Evolutionary conservation across 202 grass and related monocot species (phyloP), one percentile per base, ranked within the genome.

Genomic region (Zoysia matrella): DNA sequence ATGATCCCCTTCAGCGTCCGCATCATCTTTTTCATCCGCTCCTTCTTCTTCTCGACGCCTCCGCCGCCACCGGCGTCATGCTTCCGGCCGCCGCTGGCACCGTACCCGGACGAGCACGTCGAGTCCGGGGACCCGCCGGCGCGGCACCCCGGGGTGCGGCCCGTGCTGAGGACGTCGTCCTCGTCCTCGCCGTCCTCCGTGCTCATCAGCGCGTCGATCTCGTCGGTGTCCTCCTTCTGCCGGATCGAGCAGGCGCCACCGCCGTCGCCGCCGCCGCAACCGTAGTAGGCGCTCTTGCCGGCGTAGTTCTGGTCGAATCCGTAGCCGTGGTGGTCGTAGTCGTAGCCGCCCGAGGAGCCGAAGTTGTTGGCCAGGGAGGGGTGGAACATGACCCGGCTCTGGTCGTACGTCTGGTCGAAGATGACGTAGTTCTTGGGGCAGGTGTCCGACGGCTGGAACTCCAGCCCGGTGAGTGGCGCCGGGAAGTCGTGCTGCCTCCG

Each of bases 401-500:
- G 88, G 81, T 85, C 81, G 72, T 79, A 84, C 4, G 89, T 94
- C 84, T 94, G 92, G 74, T 94, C 92, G 62, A 94, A 94, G 81
- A 94, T 94, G 73, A 94, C 92, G 43, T 89, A 94, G 84, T 94
- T 94, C 84, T 85, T 91, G 8, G 92, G 92, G 78, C 84, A 94
- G 11, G 78, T 87, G 10, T 94, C 92, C 30, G 89, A 85, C 15
- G 92, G 77, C 77, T 94, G 86, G 89, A 94, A 94, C 81, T 94
- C 92, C 2, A 94, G 78, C 49, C 84, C 81, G 16, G 86, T 87
- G 3, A 91, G 81, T 3, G 86, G 92, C 77, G 81, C 86, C 13
- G 92, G 86, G 68, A 89, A 94, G 13, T 94, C 92, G 50, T 88
- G 89, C 66, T 84, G 81, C 84, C 83, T 89, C 74, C 65, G 75